Evolutionary conservation across 495 filamentous ascomycete genomes (phyloP).

Genomic region (Tetracladium marchalianum): DNA sequence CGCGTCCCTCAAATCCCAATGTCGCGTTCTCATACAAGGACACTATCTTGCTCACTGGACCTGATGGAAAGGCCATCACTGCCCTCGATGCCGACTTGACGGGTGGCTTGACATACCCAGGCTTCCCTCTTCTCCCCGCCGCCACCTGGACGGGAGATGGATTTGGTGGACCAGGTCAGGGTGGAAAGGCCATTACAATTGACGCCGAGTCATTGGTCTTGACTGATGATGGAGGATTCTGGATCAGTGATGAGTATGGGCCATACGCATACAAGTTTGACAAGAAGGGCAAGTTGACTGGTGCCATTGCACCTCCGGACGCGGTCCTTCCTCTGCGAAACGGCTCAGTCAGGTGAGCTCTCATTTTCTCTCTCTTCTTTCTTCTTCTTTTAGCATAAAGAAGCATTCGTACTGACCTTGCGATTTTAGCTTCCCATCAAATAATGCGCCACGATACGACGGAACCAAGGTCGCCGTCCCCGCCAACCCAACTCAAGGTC

Average conservation of each 20-base stretch:
- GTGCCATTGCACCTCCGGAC: conserved; percentile 56
- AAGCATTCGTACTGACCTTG: conserved; percentile 4
- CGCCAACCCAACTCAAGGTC: conserved; percentile 45
- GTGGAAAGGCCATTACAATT: conserved; percentile 51
- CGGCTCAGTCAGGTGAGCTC: conserved; percentile 21
- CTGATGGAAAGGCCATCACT: conserved; percentile 53
- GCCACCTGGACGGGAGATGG: conserved; percentile 63
- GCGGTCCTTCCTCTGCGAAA: conserved; percentile 62
- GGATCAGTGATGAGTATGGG: conserved; percentile 74
- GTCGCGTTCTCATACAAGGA: conserved; percentile 54
- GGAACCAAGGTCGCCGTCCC: conserved; percentile 20
- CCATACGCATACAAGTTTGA: conserved; percentile 63
- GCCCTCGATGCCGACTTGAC: conserved; percentile 58
- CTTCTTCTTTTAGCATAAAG: background rate
- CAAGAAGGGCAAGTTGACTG: conserved; percentile 45
- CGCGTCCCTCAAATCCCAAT: conserved; percentile 52
- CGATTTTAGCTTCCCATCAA: conserved; percentile 10
- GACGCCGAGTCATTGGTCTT: conserved; percentile 69
- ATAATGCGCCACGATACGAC: conserved; percentile 52
- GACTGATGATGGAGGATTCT: conserved; percentile 54
- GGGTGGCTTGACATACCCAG: conserved; percentile 39
- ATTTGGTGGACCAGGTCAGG: conserved; percentile 53
- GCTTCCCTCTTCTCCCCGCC: conserved; percentile 56
- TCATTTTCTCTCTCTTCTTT: conserved; percentile 14
- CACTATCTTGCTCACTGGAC: conserved; percentile 57